Base-by-base conservation (phyloP, 2,329 filamentous ascomycete species). In the Beauveria brongniartii region DNA sequence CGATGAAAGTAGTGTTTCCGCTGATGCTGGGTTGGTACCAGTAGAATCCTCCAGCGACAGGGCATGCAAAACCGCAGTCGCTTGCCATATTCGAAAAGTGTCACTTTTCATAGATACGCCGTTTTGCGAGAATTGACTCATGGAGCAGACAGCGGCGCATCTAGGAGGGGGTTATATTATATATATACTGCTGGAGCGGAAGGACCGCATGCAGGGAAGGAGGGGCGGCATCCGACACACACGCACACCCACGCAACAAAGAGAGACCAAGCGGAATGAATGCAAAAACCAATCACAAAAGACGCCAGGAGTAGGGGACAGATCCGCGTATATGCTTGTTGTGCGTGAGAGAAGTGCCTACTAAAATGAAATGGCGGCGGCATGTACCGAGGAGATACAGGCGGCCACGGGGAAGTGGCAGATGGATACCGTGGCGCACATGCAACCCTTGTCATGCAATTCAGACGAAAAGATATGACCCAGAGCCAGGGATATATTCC, bases 1-100 rank as follows among this genome's bases (percentile, higher is more conserved):
- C 72, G 24, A 80, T 69, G 54, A 80, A 66, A 46, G 75, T 65
- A 34, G 67, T 72, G 64, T 78, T 80, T 47, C 75, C 77, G 16
- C 67, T 70, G 50, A 78, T 64, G 41, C 61, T 73, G 10, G 70
- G 71, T n/a, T 62, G 63, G 61, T 78, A 74, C 47, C 65, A 63
- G 59, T 77, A 73, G 63, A 76, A 78, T 59, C 72, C 74, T 47
- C 66, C 67, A 40, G 67, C 62, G 47, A 71, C 69, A 55, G 73
- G 74, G 62, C 75, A 77, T 54, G 65, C 67, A n/a, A 67, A 67
- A 59, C 69, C 69, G 66, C 74, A 75, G 64, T 70, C 68, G 62
- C 65, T 69, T 65, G 72, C 67, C 74, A 76, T 76, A 37, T 54
- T 53, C 18, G 43, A 22, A 14, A 55, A 14, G 46, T 54, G 30